Base-by-base conservation (phyloP, 768 basidiomycete species). In the Nidularia pulvinata region DNA sequence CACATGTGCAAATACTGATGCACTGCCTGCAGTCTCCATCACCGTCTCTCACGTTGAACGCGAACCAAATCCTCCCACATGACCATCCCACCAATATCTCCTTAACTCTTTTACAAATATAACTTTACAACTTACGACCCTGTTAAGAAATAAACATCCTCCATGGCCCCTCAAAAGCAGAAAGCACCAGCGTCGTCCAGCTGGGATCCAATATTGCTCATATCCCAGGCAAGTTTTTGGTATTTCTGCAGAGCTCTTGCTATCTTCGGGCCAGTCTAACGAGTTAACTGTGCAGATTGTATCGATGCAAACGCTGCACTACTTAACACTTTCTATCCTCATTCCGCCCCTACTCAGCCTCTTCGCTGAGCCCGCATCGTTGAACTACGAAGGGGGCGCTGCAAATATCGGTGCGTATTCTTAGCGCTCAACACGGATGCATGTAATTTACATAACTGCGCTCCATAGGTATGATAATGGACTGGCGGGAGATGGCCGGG, bases 401-500 rank as follows among this genome's bases (percentile, higher is more conserved):
- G 77, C 87, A n/a, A 92, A 82, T 66, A 84, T 92, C 36, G 89
- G 89, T 89, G 64, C 55, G 85, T 42, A 4, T 16, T 57, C 34
- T 37, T 11, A 46, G 37, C 44, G 2, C 14, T 19, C 53, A 50
- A n/a, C 39, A n/a, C 30, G 50, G 43, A 39, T 43, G 6, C 7
- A 9, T 42, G 13, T 42, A 33, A 33, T 9, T 49, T 47, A 19
- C 32, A 46, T 45, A 44, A 33, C 6, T 49, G 37, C 39, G 13
- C 10, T 2, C 49, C 35, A 10, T 56, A 88, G 89, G 88, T 3
- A 92, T 94, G 88, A 76, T 98, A 36, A 93, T 99, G 87, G 95
- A 98, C 71, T 99, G 97, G 97, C 81, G 94, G 46, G 91, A 98
- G 69, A 88, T 99, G 84, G 90, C 95, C 1, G 91, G 93, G 4